These are phyloP conservation scores for Pharnaceum exiguum DNA, from an alignment of 148 eudicot species.

Conservation along the genomic window DNA sequence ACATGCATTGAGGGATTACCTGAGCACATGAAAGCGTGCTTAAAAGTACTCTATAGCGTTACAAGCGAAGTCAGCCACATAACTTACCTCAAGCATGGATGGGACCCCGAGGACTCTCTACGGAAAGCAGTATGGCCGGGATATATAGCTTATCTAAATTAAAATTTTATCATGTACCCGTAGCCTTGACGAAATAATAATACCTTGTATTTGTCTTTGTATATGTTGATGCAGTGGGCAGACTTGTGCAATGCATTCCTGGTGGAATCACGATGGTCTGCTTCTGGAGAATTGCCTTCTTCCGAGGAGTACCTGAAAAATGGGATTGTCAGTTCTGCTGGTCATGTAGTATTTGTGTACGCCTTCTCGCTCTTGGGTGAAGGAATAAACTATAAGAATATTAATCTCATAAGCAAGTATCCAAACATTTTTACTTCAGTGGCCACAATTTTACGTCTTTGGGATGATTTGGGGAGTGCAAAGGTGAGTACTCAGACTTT, in stretches of 20 bases:
- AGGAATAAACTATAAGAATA: slow-evolving; percentile 7
- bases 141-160: too few relatives aligned
- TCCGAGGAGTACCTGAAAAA: slow-evolving; percentile 49
- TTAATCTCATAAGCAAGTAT: slow-evolving; percentile 11
- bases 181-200: background rate
- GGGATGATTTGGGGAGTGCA: slow-evolving; percentile 61
- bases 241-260: slow-evolving; percentile 50
- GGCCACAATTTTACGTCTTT: slow-evolving; percentile 65
- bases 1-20: too few relatives aligned
- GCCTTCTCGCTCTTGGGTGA: slow-evolving; percentile 50
- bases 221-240: slow-evolving; percentile 17
- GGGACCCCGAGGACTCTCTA: too few relatives aligned
- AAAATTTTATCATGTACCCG: background rate
- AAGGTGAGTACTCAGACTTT: slow-evolving; percentile 37
- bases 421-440: slow-evolving; percentile 24
- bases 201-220: background rate
- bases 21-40: too few relatives aligned
- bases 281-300: slow-evolving; percentile 31
- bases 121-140: background rate
- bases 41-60: too few relatives aligned
- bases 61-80: too few relatives aligned
- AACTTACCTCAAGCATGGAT: too few relatives aligned
- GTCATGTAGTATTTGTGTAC: slow-evolving; percentile 30
- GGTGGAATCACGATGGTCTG: slow-evolving; percentile 65
- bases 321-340: slow-evolving; percentile 48